Conservation (phyloP, 257 asterid species). For the Forsythia suspensa region DNA sequence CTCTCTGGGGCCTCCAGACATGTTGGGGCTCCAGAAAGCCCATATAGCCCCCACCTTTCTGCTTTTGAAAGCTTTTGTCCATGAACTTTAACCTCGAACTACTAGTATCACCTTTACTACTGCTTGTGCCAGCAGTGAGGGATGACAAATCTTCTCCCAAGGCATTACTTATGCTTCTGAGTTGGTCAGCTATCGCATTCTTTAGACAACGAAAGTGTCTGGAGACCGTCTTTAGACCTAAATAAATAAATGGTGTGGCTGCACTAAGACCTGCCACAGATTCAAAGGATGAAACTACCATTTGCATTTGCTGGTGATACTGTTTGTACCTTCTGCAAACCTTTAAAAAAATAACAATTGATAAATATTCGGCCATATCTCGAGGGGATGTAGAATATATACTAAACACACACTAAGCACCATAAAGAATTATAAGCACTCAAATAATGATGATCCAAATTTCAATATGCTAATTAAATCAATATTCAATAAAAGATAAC, state of each 20-base stretch:
- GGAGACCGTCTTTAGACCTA: constrained; percentile 54
- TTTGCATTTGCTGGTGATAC: constrained; percentile 77
- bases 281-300: constrained; percentile 80
- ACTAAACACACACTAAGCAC: background rate
- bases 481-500: background rate
- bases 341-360: constrained; percentile 22
- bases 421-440: background rate
- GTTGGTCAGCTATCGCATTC: constrained; percentile 50
- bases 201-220: constrained; percentile 60
- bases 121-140: constrained; percentile 34
- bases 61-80: constrained; percentile 48
- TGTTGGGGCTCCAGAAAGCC: constrained; percentile 50
- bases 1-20: constrained; percentile 92
- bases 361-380: background rate
- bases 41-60: constrained; percentile 28
- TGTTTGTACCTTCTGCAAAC: constrained; percentile 70
- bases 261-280: constrained; percentile 69
- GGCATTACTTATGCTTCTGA: constrained; percentile 41
- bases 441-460: background rate
- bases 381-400: background rate
- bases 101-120: constrained; percentile 33
- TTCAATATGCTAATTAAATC: background rate
- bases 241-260: constrained; percentile 67
- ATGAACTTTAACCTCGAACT: constrained; percentile 46
- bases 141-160: constrained; percentile 57